Conservation (phyloP, 805 yeast genomes). For the Yarrowia sp. region DNA sequence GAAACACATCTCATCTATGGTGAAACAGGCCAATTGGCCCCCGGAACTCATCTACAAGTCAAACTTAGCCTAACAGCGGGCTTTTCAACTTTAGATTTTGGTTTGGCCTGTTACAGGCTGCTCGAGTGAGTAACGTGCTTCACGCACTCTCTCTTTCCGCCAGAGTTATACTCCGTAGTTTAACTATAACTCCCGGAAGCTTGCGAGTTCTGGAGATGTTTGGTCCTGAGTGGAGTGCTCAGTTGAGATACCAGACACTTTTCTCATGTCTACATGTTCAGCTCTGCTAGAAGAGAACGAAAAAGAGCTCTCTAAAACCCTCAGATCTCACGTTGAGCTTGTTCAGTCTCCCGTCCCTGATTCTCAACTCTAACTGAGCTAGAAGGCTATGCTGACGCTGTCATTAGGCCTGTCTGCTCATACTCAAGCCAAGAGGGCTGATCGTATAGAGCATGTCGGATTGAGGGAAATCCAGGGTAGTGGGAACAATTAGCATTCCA, state of each 20-base stretch:
- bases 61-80: not conserved
- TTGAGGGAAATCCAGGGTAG: too few relatives aligned
- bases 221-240: too few relatives aligned
- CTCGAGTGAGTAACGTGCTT: conserved; percentile 3
- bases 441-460: not conserved
- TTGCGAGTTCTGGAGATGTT: not conserved
- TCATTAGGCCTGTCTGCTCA: not conserved
- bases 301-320: not conserved
- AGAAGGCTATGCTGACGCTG: not conserved
- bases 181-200: conserved; percentile 10
- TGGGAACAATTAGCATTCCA: not conserved
- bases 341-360: not conserved
- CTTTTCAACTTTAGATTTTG: not conserved
- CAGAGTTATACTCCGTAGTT: not conserved
- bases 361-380: conserved; percentile 8
- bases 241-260: too few relatives aligned
- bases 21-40: too few relatives aligned
- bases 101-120: not conserved
- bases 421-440: conserved; percentile 4
- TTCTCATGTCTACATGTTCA: not conserved
- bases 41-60: not conserved
- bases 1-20: too few relatives aligned
- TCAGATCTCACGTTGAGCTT: not conserved
- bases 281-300: not conserved
- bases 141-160: conserved; percentile 2